Evolutionary conservation across 2,329 filamentous ascomycete species (phyloP).

Genomic region (Fusarium pseudocircinatum): DNA sequence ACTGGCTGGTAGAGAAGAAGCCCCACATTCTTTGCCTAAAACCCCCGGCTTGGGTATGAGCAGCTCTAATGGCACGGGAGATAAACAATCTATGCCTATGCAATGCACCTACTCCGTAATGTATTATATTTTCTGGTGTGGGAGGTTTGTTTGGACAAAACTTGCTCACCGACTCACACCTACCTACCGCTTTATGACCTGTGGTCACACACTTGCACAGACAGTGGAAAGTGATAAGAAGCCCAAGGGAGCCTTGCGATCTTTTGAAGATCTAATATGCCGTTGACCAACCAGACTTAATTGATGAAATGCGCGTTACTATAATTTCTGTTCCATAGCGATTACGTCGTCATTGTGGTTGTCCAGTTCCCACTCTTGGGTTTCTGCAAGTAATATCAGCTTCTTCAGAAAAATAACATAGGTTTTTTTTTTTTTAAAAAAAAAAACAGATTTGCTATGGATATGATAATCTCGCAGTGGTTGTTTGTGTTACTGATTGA

Average conservation of each 20-base stretch:
- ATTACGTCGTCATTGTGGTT: not conserved
- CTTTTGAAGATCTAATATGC: not conserved
- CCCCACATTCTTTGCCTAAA: conserved; percentile 4
- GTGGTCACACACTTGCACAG: not conserved
- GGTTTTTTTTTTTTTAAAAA: not conserved
- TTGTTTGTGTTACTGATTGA: not conserved
- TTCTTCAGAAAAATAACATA: not conserved
- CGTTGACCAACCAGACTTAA: not conserved
- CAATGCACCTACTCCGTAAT: not conserved
- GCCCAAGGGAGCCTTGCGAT: not conserved
- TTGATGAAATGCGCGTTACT: not conserved
- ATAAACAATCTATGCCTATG: not conserved
- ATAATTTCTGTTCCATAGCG: conserved; percentile 2
- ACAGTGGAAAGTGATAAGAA: not conserved
- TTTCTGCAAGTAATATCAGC: not conserved
- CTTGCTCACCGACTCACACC: not conserved
- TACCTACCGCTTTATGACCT: not conserved
- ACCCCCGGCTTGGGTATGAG: not conserved
- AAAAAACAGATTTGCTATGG: not conserved
- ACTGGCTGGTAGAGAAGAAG: not conserved
- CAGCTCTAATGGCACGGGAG: not conserved
- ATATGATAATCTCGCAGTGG: not conserved
- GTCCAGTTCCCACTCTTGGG: not conserved
- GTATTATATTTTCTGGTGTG: not conserved
- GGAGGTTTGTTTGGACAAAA: not conserved